Evolutionary conservation across 75 land plant species (phyloP), one percentile per base, ranked within the genome.

Genomic region (Pinus tabuliformis): DNA sequence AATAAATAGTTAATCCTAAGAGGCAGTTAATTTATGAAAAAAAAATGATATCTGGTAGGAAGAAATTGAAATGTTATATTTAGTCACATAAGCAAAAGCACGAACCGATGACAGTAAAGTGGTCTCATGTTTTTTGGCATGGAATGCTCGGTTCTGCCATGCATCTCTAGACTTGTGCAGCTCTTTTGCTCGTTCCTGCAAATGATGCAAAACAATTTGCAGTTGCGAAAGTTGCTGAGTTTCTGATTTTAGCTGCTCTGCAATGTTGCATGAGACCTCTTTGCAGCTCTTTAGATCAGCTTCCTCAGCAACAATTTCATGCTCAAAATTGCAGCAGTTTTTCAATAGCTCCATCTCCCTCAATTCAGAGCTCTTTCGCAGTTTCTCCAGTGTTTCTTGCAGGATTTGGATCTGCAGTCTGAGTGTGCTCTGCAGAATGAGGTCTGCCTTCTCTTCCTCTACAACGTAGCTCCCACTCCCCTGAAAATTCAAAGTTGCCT

Each of bases 361-460:
- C 33, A 63, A 63, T 30, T 63, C 66, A 33, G 66, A 63, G 7
- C 6, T 63, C 17, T 6, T 63, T 63, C 66, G 4, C 17, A 63
- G 33, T 5, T 63, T 63, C 66, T 63, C 37, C 66, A 63, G 30
- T 6, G 17, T 63, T 63, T 63, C 66, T 63, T 63, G 66, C 39
- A 63, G 9, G 17, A 22, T 63, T 15, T 33, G 28, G 14, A 63
- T 63, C 36, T 63, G 66, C 15, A 63, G 28, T 15, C 66, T 63
- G 2, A 13, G 39, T 28, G 39, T 33, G 37, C 5, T 11, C 3
- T 33, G 28, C 33, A 15, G 17, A 30, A 30, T 63, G 14, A 63
- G 16, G 33, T 30, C 66, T 18, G 33, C 39, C 17, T 12, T 30
- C 33, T 15, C 18, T 6, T 30, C 37, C 16, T 6, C 15, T 28